phyloP scores from a whole-genome alignment of 164 flowering plant species.

The Macadamia tetraphylla region DNA sequence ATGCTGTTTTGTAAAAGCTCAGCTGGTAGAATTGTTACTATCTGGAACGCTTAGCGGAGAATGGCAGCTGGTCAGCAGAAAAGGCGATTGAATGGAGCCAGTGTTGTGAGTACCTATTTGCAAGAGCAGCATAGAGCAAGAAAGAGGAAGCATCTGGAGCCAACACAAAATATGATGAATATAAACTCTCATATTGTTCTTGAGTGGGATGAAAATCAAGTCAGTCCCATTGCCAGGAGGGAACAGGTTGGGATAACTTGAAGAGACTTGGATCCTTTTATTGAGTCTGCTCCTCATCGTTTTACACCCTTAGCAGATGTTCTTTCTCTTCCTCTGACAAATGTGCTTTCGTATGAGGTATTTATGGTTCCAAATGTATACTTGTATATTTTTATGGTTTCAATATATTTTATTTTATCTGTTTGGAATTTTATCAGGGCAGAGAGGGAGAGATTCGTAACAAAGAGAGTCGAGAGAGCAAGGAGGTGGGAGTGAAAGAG shows the following conservation, averaged over 20 bases:
- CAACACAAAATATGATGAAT: constrained; percentile 25
- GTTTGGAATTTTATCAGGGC: constrained; percentile 31
- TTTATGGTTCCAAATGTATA: constrained; percentile 5
- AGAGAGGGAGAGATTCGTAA: no score
- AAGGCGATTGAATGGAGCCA: constrained; percentile 48
- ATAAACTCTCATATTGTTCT: constrained; percentile 52
- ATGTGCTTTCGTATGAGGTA: constrained; percentile 75
- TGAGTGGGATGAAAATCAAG: constrained; percentile 59
- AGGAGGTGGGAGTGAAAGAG: no score
- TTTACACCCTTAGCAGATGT: constrained; percentile 57
- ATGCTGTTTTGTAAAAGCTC: not conserved
- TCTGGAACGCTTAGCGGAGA: constrained; percentile 11
- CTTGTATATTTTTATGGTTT: not conserved
- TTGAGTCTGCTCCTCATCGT: constrained; percentile 27
- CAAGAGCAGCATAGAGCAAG: constrained; percentile 39
- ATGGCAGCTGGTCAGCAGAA: constrained; percentile 82
- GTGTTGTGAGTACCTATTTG: constrained; percentile 33
- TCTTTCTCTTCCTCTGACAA: constrained; percentile 46
- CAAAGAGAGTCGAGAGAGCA: no score
- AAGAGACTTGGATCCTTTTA: constrained; percentile 55
- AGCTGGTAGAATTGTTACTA: not conserved
- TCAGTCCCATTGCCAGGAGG: constrained; percentile 58
- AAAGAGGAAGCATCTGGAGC: constrained; percentile 38
- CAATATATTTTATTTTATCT: not conserved
- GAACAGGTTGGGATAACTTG: constrained; percentile 65